These are phyloP conservation scores for Geotrichum cucujoidarum DNA, from an alignment of 1,139 yeast genomes.

Conservation along the genomic window DNA sequence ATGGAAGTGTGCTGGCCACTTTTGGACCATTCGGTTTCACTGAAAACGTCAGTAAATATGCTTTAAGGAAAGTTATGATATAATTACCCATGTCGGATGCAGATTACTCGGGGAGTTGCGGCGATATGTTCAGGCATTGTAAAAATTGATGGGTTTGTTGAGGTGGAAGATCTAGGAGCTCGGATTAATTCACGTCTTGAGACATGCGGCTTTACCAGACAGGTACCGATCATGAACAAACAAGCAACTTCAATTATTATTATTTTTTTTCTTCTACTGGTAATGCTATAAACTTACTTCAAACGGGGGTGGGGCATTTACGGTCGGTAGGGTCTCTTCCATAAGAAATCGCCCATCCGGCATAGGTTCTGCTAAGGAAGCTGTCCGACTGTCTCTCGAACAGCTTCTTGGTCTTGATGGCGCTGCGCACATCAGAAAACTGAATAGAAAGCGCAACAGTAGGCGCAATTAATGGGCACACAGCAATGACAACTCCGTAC, in stretches of 20 bases:
- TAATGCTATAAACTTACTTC: no score
- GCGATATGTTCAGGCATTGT: not conserved
- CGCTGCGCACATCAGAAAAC: slow-evolving; percentile 56
- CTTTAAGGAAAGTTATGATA: no score
- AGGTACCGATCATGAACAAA: no score
- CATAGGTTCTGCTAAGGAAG: slow-evolving; percentile 41
- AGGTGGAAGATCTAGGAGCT: not conserved
- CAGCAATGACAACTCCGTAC: slow-evolving; percentile 60
- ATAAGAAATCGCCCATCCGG: slow-evolving; percentile 60
- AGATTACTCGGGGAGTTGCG: slow-evolving; percentile 64
- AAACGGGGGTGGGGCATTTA: slow-evolving; percentile 38
- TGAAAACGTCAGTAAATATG: no score
- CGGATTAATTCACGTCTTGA: not conserved
- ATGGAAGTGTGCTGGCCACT: slow-evolving; percentile 85
- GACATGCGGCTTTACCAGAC: no score
- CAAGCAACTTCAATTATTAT: not conserved
- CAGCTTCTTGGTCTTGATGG: slow-evolving; percentile 57
- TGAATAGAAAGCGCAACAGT: slow-evolving; percentile 59
- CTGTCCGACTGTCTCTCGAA: slow-evolving; percentile 37
- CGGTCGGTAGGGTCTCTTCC: slow-evolving; percentile 65
- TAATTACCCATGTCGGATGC: slow-evolving; percentile 73
- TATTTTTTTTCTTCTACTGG: no score
- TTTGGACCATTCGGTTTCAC: slow-evolving; percentile 90
- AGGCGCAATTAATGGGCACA: slow-evolving; percentile 63
- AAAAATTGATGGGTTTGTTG: not conserved